Evolutionary conservation across 148 eudicot genomes (phyloP).

Genomic region (Fagopyrum homotropicum): DNA sequence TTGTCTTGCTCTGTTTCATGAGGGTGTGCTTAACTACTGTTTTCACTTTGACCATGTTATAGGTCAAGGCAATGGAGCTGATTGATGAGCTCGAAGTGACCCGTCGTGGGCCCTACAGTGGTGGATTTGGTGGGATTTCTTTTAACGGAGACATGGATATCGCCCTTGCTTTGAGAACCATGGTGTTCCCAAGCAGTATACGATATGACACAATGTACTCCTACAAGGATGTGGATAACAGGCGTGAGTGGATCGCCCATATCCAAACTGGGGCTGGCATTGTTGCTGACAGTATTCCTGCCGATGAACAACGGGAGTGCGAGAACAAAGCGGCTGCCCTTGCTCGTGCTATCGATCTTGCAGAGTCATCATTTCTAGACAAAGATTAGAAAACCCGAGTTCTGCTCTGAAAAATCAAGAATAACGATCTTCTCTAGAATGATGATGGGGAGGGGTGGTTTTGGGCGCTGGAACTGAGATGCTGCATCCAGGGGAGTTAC

Average conservation of each 20-base stretch:
- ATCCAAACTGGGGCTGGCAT: conserved; percentile 97
- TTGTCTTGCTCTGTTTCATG: not conserved
- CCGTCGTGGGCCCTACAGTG: conserved; percentile 95
- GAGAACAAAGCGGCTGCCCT: conserved; percentile 94
- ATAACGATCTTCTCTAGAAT: not conserved
- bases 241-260: conserved; percentile 94
- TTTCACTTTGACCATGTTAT: not conserved
- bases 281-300: conserved; percentile 91
- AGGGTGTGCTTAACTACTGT: not conserved
- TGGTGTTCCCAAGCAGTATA: conserved; percentile 69
- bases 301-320: conserved; percentile 92
- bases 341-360: conserved; percentile 93
- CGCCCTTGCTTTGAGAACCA: conserved; percentile 90
- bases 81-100: conserved; percentile 89
- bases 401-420: not conserved
- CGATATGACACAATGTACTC: conserved; percentile 91
- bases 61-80: conserved; percentile 99
- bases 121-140: conserved; percentile 97
- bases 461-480: not conserved
- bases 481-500: not conserved
- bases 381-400: conserved; percentile 19
- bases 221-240: conserved; percentile 44
- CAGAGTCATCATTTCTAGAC: conserved; percentile 81
- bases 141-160: conserved; percentile 96
- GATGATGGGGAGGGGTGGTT: not conserved